These are phyloP conservation scores for Aspergillus sp. DNA, from an alignment of 2,329 filamentous ascomycete genomes.

Conservation along the genomic window DNA sequence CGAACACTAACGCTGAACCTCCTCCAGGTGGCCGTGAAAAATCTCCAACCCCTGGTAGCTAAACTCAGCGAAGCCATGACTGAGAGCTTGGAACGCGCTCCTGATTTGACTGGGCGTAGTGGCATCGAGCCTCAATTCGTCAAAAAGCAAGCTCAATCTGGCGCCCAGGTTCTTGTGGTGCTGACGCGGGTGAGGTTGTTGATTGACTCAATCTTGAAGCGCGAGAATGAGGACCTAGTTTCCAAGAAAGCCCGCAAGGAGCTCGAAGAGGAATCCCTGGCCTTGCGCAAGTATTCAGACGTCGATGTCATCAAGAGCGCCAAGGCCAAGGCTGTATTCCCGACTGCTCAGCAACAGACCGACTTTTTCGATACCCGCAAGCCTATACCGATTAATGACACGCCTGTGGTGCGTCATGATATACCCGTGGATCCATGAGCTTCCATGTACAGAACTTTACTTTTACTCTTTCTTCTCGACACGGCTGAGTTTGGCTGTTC, in stretches of 20 bases:
- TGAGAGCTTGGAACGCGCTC: not conserved
- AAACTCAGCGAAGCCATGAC: conserved; percentile 28
- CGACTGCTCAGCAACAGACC: not conserved
- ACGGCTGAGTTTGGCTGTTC: not conserved
- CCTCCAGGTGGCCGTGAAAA: conserved; percentile 20
- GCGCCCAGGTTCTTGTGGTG: conserved; percentile 21
- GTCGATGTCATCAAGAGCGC: conserved; percentile 18
- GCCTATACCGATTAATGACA: no score
- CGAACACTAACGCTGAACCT: conserved; percentile 28
- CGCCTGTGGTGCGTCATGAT: no score
- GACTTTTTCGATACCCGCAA: not conserved
- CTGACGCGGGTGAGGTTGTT: conserved; percentile 31
- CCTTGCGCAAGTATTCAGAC: conserved; percentile 33
- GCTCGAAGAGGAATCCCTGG: conserved; percentile 25
- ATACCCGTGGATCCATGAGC: no score
- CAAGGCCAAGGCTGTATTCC: conserved; percentile 9
- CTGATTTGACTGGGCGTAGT: not conserved
- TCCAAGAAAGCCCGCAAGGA: conserved; percentile 24
- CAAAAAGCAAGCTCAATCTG: conserved; percentile 1
- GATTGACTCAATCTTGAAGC: conserved; percentile 35
- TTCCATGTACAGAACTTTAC: not conserved
- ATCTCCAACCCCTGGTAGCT: conserved; percentile 27
- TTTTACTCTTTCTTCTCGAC: not conserved
- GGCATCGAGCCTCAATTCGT: not conserved
- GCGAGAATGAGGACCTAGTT: conserved; percentile 21